Conservation (phyloP, 139 green algal species). For the Closterium sp. region DNA sequence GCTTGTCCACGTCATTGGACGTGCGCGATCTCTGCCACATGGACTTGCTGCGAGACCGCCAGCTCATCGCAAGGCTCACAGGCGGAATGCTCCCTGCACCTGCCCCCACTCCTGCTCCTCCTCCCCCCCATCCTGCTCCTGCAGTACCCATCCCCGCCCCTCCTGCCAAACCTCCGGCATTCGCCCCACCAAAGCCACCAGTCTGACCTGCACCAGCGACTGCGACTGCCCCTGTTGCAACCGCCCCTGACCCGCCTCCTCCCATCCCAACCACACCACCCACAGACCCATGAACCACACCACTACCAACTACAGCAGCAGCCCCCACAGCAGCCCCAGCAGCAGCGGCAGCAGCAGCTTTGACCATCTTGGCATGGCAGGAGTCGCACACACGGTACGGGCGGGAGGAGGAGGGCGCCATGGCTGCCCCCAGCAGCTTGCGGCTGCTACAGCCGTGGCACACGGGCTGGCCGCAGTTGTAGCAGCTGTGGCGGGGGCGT, state of each 20-base stretch:
- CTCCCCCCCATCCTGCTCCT: too few species aligned
- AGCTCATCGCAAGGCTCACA: neutral
- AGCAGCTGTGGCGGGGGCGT: constrained; percentile 34
- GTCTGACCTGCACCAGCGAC: neutral
- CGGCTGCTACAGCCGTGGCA: constrained; percentile 38
- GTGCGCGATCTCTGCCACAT: neutral
- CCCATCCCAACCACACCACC: neutral
- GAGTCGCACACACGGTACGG: constrained; percentile 34
- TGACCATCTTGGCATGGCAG: constrained; percentile 23
- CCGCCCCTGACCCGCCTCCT: neutral
- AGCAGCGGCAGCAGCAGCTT: constrained; percentile 1
- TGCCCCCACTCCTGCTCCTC: too few species aligned
- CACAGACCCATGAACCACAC: neutral
- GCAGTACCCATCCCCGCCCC: neutral
- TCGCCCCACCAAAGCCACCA: neutral
- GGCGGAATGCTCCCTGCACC: neutral
- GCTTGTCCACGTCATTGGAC: neutral
- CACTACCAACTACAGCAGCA: neutral
- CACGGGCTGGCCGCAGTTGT: constrained; percentile 37
- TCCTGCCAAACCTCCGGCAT: neutral
- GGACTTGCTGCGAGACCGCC: neutral
- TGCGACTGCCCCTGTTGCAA: neutral
- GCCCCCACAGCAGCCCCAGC: neutral
- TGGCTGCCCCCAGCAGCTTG: constrained; percentile 17
- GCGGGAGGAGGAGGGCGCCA: constrained; percentile 15